Base-by-base conservation (phyloP, 306 rosid species). In the Arachis hypogaea region DNA sequence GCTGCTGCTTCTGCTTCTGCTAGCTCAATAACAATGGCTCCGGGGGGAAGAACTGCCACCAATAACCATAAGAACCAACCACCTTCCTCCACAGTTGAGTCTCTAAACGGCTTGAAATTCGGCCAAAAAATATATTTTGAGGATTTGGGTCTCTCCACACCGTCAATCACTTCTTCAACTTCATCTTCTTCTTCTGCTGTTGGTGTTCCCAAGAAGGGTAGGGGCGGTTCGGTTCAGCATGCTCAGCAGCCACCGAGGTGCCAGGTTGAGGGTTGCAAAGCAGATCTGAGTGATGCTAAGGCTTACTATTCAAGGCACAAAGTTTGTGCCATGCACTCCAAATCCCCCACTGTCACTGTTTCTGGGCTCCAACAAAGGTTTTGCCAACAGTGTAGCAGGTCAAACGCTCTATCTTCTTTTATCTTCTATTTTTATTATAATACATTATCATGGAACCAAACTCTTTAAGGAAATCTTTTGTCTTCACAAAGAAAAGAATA, bases 361-460 rank as follows among this genome's bases (percentile, higher is more conserved):
- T 81, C 86, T 71, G 95, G 95, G 7, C 78, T 88, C 11, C 86
- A 89, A 63, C 97, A 94, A 75, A 82, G 98, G 85, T 94, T 94
- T 88, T 94, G 98, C 74, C 98, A 91, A 72, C 98, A 94, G 90
- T 94, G 98, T 72, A 91, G 98, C 91, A 89, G 98, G 82, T 78
- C 77, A 42, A 44, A 41, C 45, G 4, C 38, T 33, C 38, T 33
- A 4, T 33, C 38, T 33, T 3, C 58, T 4, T 46, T 46, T 46
- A 8, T 6, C 11, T 46, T 46, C 11, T 46, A 8, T 46, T 46
- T 46, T 9, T 2, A 33, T 33, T 33, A 33, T 46, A 2, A 46
- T 46, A 7, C 12, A 46, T 46, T 8, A 46, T 46, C 12, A 46
- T 46, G 51, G 41, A 66, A 66, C 49, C 52, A 47, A 59, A 62